Percentiles rank a stretch among this genome's conserved stretches.
phyloP scores from a whole-genome alignment of 768 basidiomycete species.

The Dioszegia aurantiaca region DNA sequence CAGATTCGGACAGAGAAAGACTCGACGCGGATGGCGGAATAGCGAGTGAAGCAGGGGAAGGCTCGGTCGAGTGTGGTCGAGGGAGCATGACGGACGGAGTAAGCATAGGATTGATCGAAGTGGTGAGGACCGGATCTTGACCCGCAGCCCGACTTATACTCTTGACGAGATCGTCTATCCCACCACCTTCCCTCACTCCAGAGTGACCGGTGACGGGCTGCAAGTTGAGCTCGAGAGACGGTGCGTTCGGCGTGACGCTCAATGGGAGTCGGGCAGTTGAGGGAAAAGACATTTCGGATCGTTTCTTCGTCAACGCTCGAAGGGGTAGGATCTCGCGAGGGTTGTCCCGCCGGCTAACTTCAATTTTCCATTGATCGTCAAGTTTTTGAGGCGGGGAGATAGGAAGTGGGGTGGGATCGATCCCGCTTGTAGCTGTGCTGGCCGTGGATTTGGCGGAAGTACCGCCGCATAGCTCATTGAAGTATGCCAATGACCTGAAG shows the following conservation, averaged over 20 bases:
- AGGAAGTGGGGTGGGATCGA: background rate
- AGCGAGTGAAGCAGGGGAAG: background rate
- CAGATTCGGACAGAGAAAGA: slow-evolving; percentile 1
- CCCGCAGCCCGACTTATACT: slow-evolving; percentile 42
- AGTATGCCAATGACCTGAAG: slow-evolving; percentile 32
- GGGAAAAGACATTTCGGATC: slow-evolving; percentile 27
- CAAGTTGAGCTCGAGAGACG: slow-evolving; percentile 34
- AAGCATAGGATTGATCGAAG: background rate
- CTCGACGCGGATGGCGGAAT: background rate
- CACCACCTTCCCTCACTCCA: slow-evolving; percentile 11
- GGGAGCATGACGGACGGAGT: background rate
- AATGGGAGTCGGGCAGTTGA: slow-evolving; percentile 22
- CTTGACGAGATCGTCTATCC: slow-evolving; percentile 34
- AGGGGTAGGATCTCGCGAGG: slow-evolving; percentile 38
- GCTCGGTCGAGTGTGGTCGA: slow-evolving; percentile 3
- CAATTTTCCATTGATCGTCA: slow-evolving; percentile 27
- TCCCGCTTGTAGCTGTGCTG: background rate
- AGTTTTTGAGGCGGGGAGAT: slow-evolving; percentile 2
- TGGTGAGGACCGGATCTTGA: slow-evolving; percentile 21
- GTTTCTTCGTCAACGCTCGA: slow-evolving; percentile 36
- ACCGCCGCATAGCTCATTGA: slow-evolving; percentile 26
- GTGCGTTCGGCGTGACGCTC: slow-evolving; percentile 29
- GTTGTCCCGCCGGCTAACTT: slow-evolving; percentile 34
- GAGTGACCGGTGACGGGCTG: slow-evolving; percentile 29
- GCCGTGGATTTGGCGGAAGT: slow-evolving; percentile 8